These are phyloP conservation scores for Buxus sempervirens DNA, from an alignment of 164 flowering plant genomes.

Conservation along the genomic window DNA sequence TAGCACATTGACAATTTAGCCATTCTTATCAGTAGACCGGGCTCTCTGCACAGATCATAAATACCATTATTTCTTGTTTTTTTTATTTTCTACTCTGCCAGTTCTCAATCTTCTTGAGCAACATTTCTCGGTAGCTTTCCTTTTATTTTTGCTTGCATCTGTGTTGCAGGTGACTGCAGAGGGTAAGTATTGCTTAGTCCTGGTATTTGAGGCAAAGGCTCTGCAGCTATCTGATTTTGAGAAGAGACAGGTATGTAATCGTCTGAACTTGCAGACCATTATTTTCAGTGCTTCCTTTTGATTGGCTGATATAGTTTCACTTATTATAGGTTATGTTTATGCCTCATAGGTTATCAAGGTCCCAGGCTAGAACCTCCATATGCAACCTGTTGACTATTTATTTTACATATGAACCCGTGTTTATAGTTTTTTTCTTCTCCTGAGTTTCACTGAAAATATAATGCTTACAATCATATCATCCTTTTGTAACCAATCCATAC, in stretches of 20 bases:
- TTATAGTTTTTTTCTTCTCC: not conserved
- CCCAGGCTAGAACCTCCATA: not conserved
- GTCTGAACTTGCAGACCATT: slow-evolving; percentile 2
- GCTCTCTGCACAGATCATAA: too few relatives aligned
- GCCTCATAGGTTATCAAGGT: not conserved
- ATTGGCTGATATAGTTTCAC: not conserved
- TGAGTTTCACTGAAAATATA: not conserved
- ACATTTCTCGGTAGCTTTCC: not conserved
- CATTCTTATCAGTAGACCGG: too few relatives aligned
- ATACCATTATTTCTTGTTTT: too few relatives aligned
- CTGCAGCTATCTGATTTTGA: slow-evolving; percentile 85
- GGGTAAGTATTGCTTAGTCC: slow-evolving; percentile 76
- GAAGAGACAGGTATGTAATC: slow-evolving; percentile 65
- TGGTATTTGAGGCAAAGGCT: slow-evolving; percentile 85
- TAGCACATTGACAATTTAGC: too few relatives aligned
- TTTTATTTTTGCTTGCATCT: slow-evolving; percentile 6
- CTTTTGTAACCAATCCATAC: not conserved
- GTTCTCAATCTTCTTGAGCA: not conserved
- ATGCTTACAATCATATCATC: not conserved
- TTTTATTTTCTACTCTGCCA: too few relatives aligned
- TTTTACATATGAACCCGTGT: not conserved
- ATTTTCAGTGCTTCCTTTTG: not conserved
- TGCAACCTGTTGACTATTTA: too few relatives aligned
- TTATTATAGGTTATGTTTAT: not conserved
- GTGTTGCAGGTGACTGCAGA: slow-evolving; percentile 69